Conservation (phyloP, 2,329 filamentous ascomycete genomes). For the Taxawa tesnikishii region DNA sequence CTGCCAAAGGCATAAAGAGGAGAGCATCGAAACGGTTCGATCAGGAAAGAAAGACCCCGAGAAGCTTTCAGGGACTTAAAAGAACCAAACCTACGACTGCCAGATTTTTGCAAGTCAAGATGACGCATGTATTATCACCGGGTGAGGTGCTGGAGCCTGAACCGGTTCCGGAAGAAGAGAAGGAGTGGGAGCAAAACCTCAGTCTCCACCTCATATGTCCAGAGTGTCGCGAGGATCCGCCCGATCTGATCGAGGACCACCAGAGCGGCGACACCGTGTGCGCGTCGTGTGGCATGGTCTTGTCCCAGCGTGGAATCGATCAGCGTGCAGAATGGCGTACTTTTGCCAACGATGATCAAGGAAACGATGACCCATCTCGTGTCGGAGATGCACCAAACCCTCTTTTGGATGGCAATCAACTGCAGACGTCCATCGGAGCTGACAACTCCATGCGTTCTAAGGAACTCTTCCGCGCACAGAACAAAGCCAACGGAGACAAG, state of each 20-base stretch:
- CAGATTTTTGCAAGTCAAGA: slow-evolving; percentile 16
- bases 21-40: slow-evolving; percentile 25
- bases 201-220: slow-evolving; percentile 76
- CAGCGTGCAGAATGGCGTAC: slow-evolving; percentile 97
- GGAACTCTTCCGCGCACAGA: slow-evolving; percentile 73
- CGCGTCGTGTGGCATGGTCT: slow-evolving; percentile 77
- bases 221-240: slow-evolving; percentile 86
- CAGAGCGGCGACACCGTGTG: slow-evolving; percentile 89
- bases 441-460: slow-evolving; percentile 59
- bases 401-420: slow-evolving; percentile 78
- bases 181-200: slow-evolving; percentile 67
- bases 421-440: slow-evolving; percentile 77
- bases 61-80: no score
- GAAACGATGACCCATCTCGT: slow-evolving; percentile 93
- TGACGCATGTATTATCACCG: slow-evolving; percentile 28
- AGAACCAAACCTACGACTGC: slow-evolving; percentile 10
- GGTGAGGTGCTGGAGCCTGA: slow-evolving; percentile 30
- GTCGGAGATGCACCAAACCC: slow-evolving; percentile 89
- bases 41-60: slow-evolving; percentile 10
- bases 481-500: slow-evolving; percentile 71
- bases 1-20: slow-evolving; percentile 31
- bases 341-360: slow-evolving; percentile 95
- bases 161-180: slow-evolving; percentile 17
- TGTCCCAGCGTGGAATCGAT: slow-evolving; percentile 85
- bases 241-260: slow-evolving; percentile 86